Percentiles rank a stretch among this genome's conserved stretches.
These are phyloP conservation scores for Epichloe sibirici DNA, from an alignment of 2,329 filamentous ascomycete species.

Conservation along the genomic window DNA sequence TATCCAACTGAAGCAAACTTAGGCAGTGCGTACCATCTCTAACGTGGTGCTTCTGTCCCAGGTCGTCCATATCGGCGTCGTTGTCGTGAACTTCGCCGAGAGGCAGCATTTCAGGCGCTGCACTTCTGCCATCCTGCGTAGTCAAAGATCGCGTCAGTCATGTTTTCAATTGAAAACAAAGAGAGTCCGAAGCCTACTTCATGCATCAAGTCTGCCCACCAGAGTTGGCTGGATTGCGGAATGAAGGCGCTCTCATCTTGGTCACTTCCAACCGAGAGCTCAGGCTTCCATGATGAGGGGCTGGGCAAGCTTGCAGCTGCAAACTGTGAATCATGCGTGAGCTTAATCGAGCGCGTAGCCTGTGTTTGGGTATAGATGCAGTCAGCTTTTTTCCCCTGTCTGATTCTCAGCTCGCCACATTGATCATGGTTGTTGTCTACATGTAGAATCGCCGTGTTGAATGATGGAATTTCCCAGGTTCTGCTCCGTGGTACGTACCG, in stretches of 20 bases:
- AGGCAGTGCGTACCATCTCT: background rate
- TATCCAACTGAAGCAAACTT: background rate
- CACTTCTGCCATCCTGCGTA: background rate
- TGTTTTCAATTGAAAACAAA: too few species aligned
- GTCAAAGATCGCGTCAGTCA: background rate
- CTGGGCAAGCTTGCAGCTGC: background rate
- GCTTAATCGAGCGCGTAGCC: background rate
- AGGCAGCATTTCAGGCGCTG: background rate
- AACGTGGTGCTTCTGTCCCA: background rate
- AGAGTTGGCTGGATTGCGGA: background rate
- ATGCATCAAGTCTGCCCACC: background rate
- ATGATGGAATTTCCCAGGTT: background rate
- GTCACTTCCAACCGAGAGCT: background rate
- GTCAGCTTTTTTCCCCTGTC: background rate
- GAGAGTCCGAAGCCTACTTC: background rate
- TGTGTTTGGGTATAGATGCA: background rate
- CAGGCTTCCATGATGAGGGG: background rate
- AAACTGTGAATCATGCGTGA: background rate
- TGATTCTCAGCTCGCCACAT: too few species aligned
- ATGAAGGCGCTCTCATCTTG: background rate
- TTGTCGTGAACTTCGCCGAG: background rate
- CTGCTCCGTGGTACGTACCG: background rate
- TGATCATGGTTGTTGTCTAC: too few species aligned
- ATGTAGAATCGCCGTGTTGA: too few species aligned
- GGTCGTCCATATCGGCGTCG: background rate